Evolutionary conservation across 768 basidiomycete genomes (phyloP).

Genomic region (Lentinula edodes): DNA sequence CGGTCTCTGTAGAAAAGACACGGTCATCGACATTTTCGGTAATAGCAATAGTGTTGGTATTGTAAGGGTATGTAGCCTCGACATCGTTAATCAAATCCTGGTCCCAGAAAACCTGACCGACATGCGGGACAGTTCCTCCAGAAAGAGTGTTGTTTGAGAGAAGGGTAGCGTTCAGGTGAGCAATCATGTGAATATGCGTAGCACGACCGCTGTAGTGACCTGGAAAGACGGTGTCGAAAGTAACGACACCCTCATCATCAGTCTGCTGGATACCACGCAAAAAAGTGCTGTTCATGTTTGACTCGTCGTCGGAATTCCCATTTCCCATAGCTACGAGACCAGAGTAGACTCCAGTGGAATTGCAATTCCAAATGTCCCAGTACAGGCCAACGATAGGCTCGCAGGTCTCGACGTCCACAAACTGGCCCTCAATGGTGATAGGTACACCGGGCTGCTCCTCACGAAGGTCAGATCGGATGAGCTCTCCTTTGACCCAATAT

Average conservation of each 20-base stretch:
- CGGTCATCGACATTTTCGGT: conserved; percentile 12
- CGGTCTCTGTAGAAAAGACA: conserved; percentile 7
- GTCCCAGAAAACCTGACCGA: conserved; percentile 15
- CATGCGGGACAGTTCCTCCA: conserved; percentile 8
- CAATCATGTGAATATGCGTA: conserved; percentile 13
- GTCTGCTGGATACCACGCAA: conserved; percentile 11
- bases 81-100: conserved; percentile 10
- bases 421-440: conserved; percentile 11
- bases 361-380: conserved; percentile 15
- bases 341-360: conserved; percentile 13
- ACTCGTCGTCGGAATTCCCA: conserved; percentile 4
- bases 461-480: conserved; percentile 11
- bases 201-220: conserved; percentile 14
- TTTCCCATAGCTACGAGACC: conserved; percentile 12
- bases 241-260: conserved; percentile 13
- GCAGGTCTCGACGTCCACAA: conserved; percentile 13
- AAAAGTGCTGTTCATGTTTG: conserved; percentile 6
- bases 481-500: conserved; percentile 10
- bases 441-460: conserved; percentile 9
- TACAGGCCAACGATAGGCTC: conserved; percentile 11
- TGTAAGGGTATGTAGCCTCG: conserved; percentile 9
- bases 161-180: conserved; percentile 11
- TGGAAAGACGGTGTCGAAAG: conserved; percentile 11
- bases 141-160: conserved; percentile 10
- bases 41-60: conserved; percentile 9